phyloP scores from a whole-genome alignment of 495 filamentous ascomycete species.

The Bombardia bombarda region DNA sequence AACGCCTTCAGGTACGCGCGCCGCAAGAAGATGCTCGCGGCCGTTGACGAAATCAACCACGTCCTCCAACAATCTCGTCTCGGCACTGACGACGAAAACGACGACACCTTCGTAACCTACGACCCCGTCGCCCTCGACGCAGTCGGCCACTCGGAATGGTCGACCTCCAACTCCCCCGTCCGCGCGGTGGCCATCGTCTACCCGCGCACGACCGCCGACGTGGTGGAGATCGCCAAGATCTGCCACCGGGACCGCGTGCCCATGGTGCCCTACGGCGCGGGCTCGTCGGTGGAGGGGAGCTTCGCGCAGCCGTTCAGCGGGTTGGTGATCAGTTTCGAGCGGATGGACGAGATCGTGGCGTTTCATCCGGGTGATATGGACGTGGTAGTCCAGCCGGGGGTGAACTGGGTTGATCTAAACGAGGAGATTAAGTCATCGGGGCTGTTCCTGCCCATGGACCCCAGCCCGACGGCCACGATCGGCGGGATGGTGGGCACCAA shows the following conservation, averaged over 20 bases:
- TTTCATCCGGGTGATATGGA: constrained; percentile 83
- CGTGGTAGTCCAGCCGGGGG: constrained; percentile 75
- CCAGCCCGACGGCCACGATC: constrained; percentile 52
- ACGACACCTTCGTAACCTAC: constrained; percentile 60
- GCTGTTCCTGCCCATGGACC: constrained; percentile 83
- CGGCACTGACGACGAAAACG: too few relatives aligned
- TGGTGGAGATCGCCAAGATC: constrained; percentile 66
- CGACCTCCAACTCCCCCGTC: constrained; percentile 64
- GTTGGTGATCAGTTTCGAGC: constrained; percentile 73
- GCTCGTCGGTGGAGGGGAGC: constrained; percentile 78
- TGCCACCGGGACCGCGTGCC: constrained; percentile 73
- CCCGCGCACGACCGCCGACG: constrained; percentile 65
- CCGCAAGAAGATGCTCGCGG: too few relatives aligned
- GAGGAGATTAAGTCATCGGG: constrained; percentile 59
- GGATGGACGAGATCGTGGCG: constrained; percentile 71
- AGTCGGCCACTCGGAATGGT: constrained; percentile 87
- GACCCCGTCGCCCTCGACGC: constrained; percentile 66
- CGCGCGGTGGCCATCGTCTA: constrained; percentile 68
- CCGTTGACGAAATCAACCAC: too few relatives aligned
- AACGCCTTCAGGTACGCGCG: too few relatives aligned
- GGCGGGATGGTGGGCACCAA: constrained; percentile 71
- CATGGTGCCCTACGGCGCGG: constrained; percentile 80
- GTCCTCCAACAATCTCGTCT: too few relatives aligned
- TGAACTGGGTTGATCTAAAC: constrained; percentile 83
- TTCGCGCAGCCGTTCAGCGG: constrained; percentile 77